Percentiles rank a stretch among this genome's conserved stretches.
phyloP scores from a whole-genome alignment of 73 alveolate species.

The Paramecium primaurelia region DNA sequence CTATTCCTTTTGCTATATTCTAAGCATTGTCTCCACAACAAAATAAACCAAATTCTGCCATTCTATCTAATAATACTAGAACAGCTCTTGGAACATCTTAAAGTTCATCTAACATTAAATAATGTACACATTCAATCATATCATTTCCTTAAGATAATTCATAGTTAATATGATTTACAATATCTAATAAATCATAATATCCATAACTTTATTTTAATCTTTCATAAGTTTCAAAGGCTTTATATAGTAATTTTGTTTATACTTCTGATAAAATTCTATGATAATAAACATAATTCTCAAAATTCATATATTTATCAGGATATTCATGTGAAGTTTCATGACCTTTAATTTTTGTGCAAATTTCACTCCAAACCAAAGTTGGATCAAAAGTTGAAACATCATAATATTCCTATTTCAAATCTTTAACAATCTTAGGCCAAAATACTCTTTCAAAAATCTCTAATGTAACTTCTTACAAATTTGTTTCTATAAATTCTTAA shows the following conservation, averaged over 20 bases:
- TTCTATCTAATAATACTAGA: conserved; percentile 58
- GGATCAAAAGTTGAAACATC: conserved; percentile 40
- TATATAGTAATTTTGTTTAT: conserved; percentile 4
- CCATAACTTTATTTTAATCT: conserved; percentile 70
- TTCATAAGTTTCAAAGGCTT: conserved; percentile 69
- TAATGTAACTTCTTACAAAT: conserved; percentile 55
- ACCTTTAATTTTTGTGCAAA: conserved; percentile 82
- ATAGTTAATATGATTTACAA: conserved; percentile 71
- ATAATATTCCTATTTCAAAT: neutral
- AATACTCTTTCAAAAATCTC: conserved; percentile 14
- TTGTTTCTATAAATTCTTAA: neutral
- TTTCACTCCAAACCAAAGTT: conserved; percentile 82
- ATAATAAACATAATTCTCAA: neutral
- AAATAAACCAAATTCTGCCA: conserved; percentile 73
- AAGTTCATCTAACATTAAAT: conserved; percentile 87
- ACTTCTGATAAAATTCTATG: conserved; percentile 20
- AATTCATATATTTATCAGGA: conserved; percentile 51
- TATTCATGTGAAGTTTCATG: conserved; percentile 56
- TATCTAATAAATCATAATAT: conserved; percentile 88
- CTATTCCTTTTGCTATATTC: conserved; percentile 91
- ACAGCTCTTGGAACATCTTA: conserved; percentile 82
- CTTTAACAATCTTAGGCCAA: conserved; percentile 22
- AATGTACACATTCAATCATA: conserved; percentile 66
- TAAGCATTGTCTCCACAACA: conserved; percentile 91
- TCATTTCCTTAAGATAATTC: conserved; percentile 48